phyloP scores from a whole-genome alignment of 2,329 filamentous ascomycete species.

The Clathrospora elynae region DNA sequence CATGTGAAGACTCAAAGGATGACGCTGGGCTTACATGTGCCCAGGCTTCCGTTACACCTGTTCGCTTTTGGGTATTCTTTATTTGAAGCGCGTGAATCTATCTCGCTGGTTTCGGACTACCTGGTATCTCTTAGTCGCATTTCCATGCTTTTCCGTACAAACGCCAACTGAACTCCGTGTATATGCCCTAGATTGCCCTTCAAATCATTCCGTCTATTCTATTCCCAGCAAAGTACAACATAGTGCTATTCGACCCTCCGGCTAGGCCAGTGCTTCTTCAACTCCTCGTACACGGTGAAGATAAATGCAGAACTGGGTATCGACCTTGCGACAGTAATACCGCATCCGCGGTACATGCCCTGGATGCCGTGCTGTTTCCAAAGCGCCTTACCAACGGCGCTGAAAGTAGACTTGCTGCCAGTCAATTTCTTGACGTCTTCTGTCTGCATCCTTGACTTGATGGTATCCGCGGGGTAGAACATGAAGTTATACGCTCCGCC shows the following conservation, averaged over 20 bases:
- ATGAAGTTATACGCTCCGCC: conserved; percentile 96
- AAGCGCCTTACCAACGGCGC: conserved; percentile 70
- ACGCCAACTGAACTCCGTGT: conserved; percentile 15
- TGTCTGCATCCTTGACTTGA: conserved; percentile 97
- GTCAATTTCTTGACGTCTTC: conserved; percentile 65
- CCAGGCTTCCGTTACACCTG: no score
- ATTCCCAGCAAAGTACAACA: no score
- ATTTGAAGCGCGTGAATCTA: conserved; percentile 4
- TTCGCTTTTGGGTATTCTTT: conserved; percentile 1
- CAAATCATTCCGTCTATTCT: not conserved
- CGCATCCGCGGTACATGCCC: conserved; percentile 91
- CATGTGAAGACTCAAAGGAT: conserved; percentile 34
- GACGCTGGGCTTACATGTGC: conserved; percentile 22
- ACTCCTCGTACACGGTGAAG: conserved; percentile 89
- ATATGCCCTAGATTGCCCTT: not conserved
- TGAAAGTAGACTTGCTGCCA: conserved; percentile 68
- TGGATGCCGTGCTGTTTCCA: conserved; percentile 82
- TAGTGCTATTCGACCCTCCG: conserved; percentile 11
- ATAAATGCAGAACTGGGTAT: conserved; percentile 98
- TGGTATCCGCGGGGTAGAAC: conserved; percentile 95
- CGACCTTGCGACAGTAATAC: conserved; percentile 85
- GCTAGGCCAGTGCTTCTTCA: conserved; percentile 62
- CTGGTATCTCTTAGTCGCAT: conserved; percentile 17
- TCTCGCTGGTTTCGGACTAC: conserved; percentile 5
- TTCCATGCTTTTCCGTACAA: conserved; percentile 13